A percentile compares a stretch with the other conserved stretches of the same genome.
Conservation (phyloP, 345 rosid genomes). For the Arabis alpina region DNA sequence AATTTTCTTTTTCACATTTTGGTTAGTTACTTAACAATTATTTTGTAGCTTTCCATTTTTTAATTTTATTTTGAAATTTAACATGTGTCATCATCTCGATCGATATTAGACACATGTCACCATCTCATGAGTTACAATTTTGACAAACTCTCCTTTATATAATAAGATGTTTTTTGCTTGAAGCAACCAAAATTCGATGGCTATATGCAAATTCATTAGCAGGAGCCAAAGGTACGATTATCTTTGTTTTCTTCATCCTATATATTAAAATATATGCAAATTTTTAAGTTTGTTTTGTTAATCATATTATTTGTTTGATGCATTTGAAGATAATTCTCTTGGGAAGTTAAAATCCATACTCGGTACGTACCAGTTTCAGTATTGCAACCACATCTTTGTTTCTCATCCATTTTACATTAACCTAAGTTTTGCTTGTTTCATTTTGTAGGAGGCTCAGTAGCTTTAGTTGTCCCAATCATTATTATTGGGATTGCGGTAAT, state of each 20-base stretch:
- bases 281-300: slow-evolving; percentile 6
- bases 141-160: too few relatives aligned
- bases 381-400: not conserved
- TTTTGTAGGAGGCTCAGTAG: slow-evolving; percentile 19
- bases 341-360: slow-evolving; percentile 29
- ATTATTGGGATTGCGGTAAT: slow-evolving; percentile 8
- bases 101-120: too few relatives aligned
- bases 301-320: slow-evolving; percentile 1
- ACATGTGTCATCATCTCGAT: too few relatives aligned
- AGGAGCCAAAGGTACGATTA: not conserved
- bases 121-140: too few relatives aligned
- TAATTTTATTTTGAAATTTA: too few relatives aligned
- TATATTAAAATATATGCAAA: not conserved
- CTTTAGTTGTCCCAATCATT: slow-evolving; percentile 14
- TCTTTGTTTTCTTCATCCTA: not conserved
- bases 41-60: too few relatives aligned
- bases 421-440: not conserved
- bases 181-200: not conserved
- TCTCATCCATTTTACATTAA: slow-evolving; percentile 10
- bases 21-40: too few relatives aligned
- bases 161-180: slow-evolving; percentile 5
- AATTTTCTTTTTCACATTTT: too few relatives aligned
- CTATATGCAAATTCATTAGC: not conserved
- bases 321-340: slow-evolving; percentile 16
- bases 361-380: slow-evolving; percentile 24